Evolutionary conservation across 2,329 filamentous ascomycete genomes (phyloP), one percentile per base, ranked within the genome.

Genomic region (Diplocarpon rosae): DNA sequence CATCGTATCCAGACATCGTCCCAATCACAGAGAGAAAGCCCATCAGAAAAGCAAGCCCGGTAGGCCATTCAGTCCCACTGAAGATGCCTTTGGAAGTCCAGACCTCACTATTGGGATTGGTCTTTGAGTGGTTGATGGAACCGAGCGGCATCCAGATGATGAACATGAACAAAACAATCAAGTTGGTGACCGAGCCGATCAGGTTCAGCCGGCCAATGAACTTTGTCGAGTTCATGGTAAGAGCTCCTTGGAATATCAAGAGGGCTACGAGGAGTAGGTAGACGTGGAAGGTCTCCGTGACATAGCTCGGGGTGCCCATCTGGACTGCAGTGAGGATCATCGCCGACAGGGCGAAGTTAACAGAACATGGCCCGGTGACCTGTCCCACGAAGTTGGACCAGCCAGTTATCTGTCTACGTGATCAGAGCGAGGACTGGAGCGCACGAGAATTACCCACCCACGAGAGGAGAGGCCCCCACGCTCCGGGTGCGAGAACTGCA

Each of bases 21-120:
- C 75, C 80, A 49, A 80, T 78, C 13, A 80, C 76, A 27, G 70
- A 69, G 34, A 80, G 71, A 58, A 81, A 81, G 12, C 69, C 73
- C 76, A 81, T 80, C 16, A 82, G 65, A 0, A 81, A 68, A 0
- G 72, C 68, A 14, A 80, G 66, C 0, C 77, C 77, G 32, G 71
- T 65, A 0, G 76, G 74, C 49, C 71, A 81, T 20, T 72, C 68
- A 0, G 76, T 81, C 12, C 73, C 70, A 30, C 73, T 68, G 52
- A 73, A 72, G 46, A 80, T 76, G 8, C 36, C 39, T 28, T 38
- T 34, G 11, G 36, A 43, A 24, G 39, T 38, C 43, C 47, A 46
- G 11, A 49, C 47, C 8, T 39, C 37, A 12, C 17, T 31, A 15
- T 37, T 40, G 2, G 39, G 35, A 12, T 43, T 39, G 10, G 42